Base-by-base conservation (phyloP, 2,329 filamentous ascomycete species). In the Metarhizium robertsii region DNA sequence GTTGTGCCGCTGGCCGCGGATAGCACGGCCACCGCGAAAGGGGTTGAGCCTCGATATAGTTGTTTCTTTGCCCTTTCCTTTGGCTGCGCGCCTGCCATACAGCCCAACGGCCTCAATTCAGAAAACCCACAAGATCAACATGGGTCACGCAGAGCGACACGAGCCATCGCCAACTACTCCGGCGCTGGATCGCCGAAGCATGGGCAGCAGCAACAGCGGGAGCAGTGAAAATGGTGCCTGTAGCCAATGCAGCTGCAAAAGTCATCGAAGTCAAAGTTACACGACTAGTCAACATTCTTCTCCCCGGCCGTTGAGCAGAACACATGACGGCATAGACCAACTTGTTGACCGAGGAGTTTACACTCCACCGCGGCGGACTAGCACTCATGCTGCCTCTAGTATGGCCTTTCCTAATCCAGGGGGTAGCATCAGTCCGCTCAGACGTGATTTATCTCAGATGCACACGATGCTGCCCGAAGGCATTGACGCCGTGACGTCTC, bases 361-460 rank as follows among this genome's bases (percentile, higher is more conserved):
- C 52, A 64, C 66, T 10, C 68, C 67, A 36, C 65, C 67, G 40
- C 62, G 65, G 20, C 60, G 67, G 11, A 67, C 68, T 40, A 70
- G 65, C 52, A 67, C 68, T 42, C 69, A 68, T 61, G 62, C 65
- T 47, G 67, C 65, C 20, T 69, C 68, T 18, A 70, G 68, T 58
- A 58, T 70, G 29, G 63, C 61, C 29, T 65, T 65, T 53, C 67
- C 68, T 52, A 64, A 62, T 42, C 61, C 65, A 52, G 61, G 63
- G 43, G 46, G 34, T 36, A 46, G 53, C 48, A 53, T 67, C 56
- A 69, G 67, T 57, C 67, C 68, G 13, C 60, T 70, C 38, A 63
- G 64, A 42, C 67, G 62, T 34, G 65, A 68, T 50, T 38, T 66
- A 32, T 58, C 58, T 2, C 57, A 45, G 10, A 53, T 54, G 1